phyloP scores from a whole-genome alignment of 164 flowering plant species.

The Tinospora cordifolia region DNA sequence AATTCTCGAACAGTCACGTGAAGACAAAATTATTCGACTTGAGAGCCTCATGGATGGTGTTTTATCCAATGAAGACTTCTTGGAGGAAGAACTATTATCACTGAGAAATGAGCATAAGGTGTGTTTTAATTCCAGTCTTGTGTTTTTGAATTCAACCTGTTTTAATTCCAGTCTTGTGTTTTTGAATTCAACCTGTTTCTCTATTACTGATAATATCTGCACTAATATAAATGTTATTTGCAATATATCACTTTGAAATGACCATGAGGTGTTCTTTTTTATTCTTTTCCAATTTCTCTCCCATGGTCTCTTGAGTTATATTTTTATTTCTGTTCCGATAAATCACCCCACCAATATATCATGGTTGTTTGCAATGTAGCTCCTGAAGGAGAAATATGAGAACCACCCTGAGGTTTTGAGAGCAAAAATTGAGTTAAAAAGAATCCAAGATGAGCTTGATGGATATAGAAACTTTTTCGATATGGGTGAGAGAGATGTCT shows the following conservation, averaged over 20 bases:
- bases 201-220: neutral
- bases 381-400: conserved; percentile 74
- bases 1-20: conserved; percentile 70
- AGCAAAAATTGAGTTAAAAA: conserved; percentile 62
- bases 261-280: conserved; percentile 73
- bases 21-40: conserved; percentile 88
- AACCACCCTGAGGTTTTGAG: conserved; percentile 76
- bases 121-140: conserved; percentile 4
- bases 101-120: conserved; percentile 76
- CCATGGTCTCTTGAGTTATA: neutral
- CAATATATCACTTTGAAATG: conserved; percentile 48
- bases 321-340: neutral
- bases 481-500: conserved; percentile 83
- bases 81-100: conserved; percentile 71
- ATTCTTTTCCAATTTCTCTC: neutral
- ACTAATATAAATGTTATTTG: no score
- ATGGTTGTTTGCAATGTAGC: conserved; percentile 31
- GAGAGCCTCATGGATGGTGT: conserved; percentile 96
- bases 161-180: neutral
- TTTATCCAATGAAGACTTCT: conserved; percentile 73
- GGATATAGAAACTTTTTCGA: conserved; percentile 60
- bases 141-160: no score
- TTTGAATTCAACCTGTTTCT: neutral
- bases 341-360: conserved; percentile 4
- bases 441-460: conserved; percentile 76